These are phyloP conservation scores for Rhizopus microsporus DNA, from an alignment of 371 early-diverging fungal genomes.

Conservation along the genomic window DNA sequence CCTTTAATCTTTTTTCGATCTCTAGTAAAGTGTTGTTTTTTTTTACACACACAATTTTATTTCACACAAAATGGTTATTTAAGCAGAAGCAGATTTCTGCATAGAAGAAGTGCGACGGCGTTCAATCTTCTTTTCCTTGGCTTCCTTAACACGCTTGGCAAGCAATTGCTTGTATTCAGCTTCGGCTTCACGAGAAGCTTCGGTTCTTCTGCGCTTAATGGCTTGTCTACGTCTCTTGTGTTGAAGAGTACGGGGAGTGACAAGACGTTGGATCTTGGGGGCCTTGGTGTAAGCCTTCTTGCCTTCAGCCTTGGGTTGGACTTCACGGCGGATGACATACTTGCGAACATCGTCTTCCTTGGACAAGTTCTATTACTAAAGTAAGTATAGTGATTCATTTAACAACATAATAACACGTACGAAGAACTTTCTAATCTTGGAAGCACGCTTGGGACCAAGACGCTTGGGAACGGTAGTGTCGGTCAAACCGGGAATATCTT, in stretches of 20 bases:
- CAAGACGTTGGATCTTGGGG: conserved; percentile 96
- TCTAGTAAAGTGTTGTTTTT: no score
- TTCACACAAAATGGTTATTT: conserved; percentile 13
- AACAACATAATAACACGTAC: conserved; percentile 39
- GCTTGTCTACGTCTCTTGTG: conserved; percentile 88
- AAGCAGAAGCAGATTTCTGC: conserved; percentile 56
- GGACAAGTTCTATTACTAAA: conserved; percentile 64
- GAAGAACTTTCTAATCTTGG: conserved; percentile 97
- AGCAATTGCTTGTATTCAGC: conserved; percentile 93
- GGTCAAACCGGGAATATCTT: conserved; percentile 95
- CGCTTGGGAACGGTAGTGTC: conserved; percentile 92
- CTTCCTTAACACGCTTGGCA: conserved; percentile 91
- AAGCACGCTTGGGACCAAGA: conserved; percentile 98
- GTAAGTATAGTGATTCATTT: neutral
- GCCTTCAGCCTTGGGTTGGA: conserved; percentile 83
- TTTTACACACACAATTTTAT: neutral
- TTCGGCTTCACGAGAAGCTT: conserved; percentile 85
- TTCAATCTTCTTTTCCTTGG: conserved; percentile 74
- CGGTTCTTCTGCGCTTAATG: conserved; percentile 81
- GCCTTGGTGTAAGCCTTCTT: conserved; percentile 96
- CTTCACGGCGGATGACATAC: conserved; percentile 97
- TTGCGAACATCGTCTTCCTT: conserved; percentile 98
- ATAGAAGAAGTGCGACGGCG: conserved; percentile 68
- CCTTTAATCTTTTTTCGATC: no score
- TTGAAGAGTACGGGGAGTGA: conserved; percentile 95